Evolutionary conservation across 108 stramenopile genomes (phyloP).

Genomic region (Nitzschia sp.): DNA sequence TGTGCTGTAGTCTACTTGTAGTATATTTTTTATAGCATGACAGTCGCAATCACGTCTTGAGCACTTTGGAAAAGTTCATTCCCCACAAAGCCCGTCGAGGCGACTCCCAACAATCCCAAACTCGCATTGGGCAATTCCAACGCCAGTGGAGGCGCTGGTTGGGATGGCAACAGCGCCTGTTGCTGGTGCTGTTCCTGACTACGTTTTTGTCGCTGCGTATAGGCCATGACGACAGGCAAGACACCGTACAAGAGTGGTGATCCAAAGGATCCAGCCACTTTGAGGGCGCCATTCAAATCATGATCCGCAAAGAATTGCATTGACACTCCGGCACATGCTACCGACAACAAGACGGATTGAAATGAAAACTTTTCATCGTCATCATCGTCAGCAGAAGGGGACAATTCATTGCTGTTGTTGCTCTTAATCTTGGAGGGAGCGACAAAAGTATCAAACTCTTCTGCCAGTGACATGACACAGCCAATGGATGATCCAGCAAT

Average conservation of each 20-base stretch:
- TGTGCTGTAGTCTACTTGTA: too few species aligned
- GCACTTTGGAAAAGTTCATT: slow-evolving; percentile 8
- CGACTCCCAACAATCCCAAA: slow-evolving; percentile 1
- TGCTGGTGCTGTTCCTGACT: neutral
- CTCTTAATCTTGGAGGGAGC: slow-evolving; percentile 9
- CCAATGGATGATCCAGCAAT: slow-evolving; percentile 62
- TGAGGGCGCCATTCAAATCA: slow-evolving; percentile 24
- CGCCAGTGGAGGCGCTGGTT: neutral
- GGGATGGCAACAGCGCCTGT: neutral
- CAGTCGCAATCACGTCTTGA: neutral
- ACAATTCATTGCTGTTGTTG: too few species aligned
- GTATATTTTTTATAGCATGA: neutral
- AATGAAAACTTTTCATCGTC: slow-evolving; percentile 1
- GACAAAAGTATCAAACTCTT: slow-evolving; percentile 60
- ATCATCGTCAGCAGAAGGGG: neutral
- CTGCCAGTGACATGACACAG: slow-evolving; percentile 54
- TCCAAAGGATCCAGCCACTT: slow-evolving; percentile 51
- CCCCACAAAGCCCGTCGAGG: slow-evolving; percentile 12
- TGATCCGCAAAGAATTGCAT: neutral
- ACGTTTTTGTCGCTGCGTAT: slow-evolving; percentile 16
- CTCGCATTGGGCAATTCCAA: slow-evolving; percentile 7
- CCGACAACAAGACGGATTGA: neutral
- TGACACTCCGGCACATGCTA: neutral
- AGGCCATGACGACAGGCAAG: slow-evolving; percentile 48
- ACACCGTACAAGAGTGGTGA: slow-evolving; percentile 52